Percentiles rank a stretch among this genome's conserved stretches.
Conservation (phyloP, 345 rosid genomes). For the Eucalyptus marginata region DNA sequence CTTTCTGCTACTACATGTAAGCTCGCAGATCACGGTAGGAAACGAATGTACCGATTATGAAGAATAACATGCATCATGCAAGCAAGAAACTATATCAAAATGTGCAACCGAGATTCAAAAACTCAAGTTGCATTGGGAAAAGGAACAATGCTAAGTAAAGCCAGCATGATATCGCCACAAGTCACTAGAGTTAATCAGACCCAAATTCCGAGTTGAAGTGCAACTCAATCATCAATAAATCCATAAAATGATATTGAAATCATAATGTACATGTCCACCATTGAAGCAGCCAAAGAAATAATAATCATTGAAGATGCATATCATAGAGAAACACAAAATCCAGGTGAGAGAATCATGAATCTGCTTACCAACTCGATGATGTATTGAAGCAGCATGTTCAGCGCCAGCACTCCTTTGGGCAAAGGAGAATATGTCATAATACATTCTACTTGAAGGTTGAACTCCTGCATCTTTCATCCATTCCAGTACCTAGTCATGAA, state of each 20-base stretch:
- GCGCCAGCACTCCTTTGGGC: conserved; percentile 55
- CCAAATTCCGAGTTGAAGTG: background rate
- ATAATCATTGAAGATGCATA: background rate
- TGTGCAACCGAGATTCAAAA: background rate
- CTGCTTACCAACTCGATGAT: conserved; percentile 51
- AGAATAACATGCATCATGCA: background rate
- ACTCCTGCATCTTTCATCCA: conserved; percentile 81
- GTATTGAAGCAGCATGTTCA: conserved; percentile 43
- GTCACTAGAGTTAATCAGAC: background rate
- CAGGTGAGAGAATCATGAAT: background rate
- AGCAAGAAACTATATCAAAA: background rate
- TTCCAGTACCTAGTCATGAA: conserved; percentile 45
- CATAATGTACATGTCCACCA: background rate
- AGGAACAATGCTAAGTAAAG: background rate
- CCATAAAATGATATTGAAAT: background rate
- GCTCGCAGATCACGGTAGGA: background rate
- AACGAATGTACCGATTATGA: background rate
- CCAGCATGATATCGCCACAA: background rate
- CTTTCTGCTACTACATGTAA: background rate
- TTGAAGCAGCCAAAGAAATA: background rate
- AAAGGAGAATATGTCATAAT: conserved; percentile 44
- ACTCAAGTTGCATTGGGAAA: background rate
- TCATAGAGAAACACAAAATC: background rate
- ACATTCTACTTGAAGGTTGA: conserved; percentile 64
- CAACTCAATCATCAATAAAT: background rate